These are phyloP conservation scores for Phytophthora melonis DNA, from an alignment of 352 stramenopile genomes.

Conservation along the genomic window DNA sequence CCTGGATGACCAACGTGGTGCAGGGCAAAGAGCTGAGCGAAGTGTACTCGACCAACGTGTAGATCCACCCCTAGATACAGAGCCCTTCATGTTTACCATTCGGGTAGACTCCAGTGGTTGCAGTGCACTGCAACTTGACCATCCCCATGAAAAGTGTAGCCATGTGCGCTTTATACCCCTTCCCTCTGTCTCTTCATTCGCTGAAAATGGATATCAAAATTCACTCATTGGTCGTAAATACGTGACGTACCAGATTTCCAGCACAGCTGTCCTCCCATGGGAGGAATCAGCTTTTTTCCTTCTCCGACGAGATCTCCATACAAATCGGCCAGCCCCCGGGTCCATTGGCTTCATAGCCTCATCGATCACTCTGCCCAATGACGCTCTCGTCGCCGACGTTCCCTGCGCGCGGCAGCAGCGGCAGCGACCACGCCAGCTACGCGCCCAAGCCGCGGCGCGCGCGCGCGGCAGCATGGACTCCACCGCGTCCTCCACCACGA, in stretches of 20 bases:
- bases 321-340: too few species aligned
- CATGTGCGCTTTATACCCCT: not conserved
- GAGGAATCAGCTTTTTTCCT: constrained; percentile 14
- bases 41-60: constrained; percentile 17
- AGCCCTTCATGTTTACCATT: too few species aligned
- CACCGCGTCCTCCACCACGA: constrained; percentile 24
- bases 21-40: constrained; percentile 9
- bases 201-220: not conserved
- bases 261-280: constrained; percentile 15
- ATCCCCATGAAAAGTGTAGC: not conserved
- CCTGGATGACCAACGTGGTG: constrained; percentile 59
- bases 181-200: constrained; percentile 17
- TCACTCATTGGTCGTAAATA: constrained; percentile 24
- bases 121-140: constrained; percentile 18
- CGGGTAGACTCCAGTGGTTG: not conserved
- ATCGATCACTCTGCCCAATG: constrained; percentile 27
- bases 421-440: constrained; percentile 28
- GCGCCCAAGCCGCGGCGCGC: constrained; percentile 37
- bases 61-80: constrained; percentile 21
- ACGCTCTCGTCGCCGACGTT: constrained; percentile 56
- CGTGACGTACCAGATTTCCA: constrained; percentile 2
- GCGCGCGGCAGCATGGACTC: constrained; percentile 47
- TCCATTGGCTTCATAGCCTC: not conserved
- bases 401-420: constrained; percentile 25
- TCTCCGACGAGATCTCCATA: not conserved